Conservation (phyloP, 345 rosid species). For the Euphorbia tirucalli region DNA sequence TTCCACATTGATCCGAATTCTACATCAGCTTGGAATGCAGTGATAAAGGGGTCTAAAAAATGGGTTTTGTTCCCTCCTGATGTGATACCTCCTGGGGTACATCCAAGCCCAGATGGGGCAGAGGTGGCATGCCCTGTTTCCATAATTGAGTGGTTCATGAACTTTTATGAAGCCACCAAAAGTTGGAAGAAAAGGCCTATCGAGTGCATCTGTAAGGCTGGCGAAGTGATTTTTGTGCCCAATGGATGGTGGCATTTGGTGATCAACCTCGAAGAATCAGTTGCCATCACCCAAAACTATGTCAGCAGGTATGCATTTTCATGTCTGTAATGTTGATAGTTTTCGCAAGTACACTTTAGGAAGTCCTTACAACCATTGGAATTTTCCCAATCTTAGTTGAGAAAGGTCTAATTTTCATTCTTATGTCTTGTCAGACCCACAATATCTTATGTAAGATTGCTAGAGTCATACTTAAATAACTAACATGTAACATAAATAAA, state of each 20-base stretch:
- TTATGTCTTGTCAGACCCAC: background rate
- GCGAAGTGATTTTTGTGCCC: constrained; percentile 94
- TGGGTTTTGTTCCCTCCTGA: constrained; percentile 97
- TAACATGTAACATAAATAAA: background rate
- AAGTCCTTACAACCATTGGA: background rate
- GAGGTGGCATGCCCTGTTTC: constrained; percentile 99
- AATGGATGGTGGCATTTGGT: constrained; percentile 99
- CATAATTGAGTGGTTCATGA: constrained; percentile 97
- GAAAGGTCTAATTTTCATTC: background rate
- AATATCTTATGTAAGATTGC: background rate
- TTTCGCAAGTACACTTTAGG: too few species aligned
- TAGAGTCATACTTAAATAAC: background rate
- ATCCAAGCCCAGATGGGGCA: constrained; percentile 94
- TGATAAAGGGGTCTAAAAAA: constrained; percentile 87
- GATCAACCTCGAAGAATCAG: constrained; percentile 88
- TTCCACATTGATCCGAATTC: constrained; percentile 99
- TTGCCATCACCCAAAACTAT: constrained; percentile 93
- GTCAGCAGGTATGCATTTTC: constrained; percentile 66
- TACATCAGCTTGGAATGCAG: constrained; percentile 97
- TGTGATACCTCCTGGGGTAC: constrained; percentile 90
- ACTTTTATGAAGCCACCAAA: constrained; percentile 80
- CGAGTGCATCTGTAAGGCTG: constrained; percentile 90
- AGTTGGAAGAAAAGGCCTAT: constrained; percentile 70
- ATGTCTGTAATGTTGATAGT: background rate
- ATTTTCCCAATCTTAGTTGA: background rate